A percentile compares a stretch with the other conserved stretches of the same genome.
Conservation (phyloP, 1,139 yeast genomes). For the Kazachstania sp. region DNA sequence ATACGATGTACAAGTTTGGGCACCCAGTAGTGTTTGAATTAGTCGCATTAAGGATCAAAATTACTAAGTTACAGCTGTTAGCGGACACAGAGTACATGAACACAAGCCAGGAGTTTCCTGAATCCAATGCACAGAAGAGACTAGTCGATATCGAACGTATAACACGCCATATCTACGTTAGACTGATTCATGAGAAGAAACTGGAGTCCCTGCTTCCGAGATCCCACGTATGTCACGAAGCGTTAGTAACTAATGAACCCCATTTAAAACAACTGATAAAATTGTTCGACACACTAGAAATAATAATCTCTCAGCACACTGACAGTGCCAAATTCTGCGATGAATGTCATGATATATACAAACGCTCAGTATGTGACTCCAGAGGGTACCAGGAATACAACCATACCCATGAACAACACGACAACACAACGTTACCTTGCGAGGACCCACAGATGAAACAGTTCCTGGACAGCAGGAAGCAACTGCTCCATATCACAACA, state of each 20-base stretch:
- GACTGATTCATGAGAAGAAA: conserved; percentile 1
- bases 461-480: neutral
- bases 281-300: neutral
- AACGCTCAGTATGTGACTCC: neutral
- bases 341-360: neutral
- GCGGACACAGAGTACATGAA: conserved; percentile 2
- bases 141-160: conserved; percentile 1
- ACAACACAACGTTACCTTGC: neutral
- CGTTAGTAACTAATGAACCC: conserved; percentile 18
- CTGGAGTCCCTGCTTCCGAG: conserved; percentile 1
- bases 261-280: conserved; percentile 9
- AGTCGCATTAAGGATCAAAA: conserved; percentile 16
- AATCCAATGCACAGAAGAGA: conserved; percentile 4
- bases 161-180: conserved; percentile 5
- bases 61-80: conserved; percentile 4
- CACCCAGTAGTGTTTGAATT: conserved; percentile 22
- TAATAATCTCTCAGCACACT: neutral
- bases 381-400: neutral
- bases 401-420: too few relatives aligned
- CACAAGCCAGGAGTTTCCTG: neutral
- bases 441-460: neutral
- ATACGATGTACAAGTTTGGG: conserved; percentile 13
- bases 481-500: neutral
- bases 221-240: neutral
- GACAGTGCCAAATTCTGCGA: neutral